Evolutionary conservation across 805 yeast genomes (phyloP).

Genomic region (Candida qinlingensis): DNA sequence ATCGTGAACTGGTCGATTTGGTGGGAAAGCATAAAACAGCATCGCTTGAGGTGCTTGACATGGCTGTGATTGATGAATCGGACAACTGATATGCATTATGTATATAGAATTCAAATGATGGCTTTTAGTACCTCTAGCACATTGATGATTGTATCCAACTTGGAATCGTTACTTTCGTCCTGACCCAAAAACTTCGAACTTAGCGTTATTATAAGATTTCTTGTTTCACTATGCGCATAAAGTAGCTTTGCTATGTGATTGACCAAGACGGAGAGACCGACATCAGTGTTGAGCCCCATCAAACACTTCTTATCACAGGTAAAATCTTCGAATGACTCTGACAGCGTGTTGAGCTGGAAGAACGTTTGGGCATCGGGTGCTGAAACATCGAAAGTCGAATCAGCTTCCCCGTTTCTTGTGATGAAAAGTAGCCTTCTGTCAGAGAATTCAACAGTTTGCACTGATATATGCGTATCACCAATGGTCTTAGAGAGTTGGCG

Average conservation of each 20-base stretch:
- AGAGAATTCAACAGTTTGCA: constrained; percentile 26
- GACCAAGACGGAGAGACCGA: constrained; percentile 16
- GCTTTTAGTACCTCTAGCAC: constrained; percentile 4
- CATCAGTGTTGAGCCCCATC: constrained; percentile 16
- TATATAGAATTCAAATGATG: not conserved
- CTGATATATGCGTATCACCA: not conserved
- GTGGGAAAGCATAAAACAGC: constrained; percentile 52
- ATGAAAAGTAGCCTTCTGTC: constrained; percentile 37
- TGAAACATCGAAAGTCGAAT: constrained; percentile 20
- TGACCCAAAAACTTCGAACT: constrained; percentile 23
- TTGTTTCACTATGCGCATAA: constrained; percentile 13
- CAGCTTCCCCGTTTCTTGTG: constrained; percentile 36
- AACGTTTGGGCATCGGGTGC: constrained; percentile 19
- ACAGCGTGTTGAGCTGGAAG: not conserved
- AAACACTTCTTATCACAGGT: constrained; percentile 27
- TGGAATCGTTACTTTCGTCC: not conserved
- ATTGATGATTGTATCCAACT: not conserved
- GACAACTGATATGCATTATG: constrained; percentile 21
- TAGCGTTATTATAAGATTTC: constrained; percentile 18
- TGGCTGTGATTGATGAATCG: constrained; percentile 77
- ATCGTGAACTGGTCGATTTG: constrained; percentile 61
- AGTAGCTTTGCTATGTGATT: constrained; percentile 21
- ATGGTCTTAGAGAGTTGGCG: not conserved
- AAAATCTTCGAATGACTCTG: constrained; percentile 35
- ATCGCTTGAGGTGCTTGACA: constrained; percentile 75